Base-by-base conservation (phyloP, 352 stramenopile species). In the Globisporangium barbulae region DNA sequence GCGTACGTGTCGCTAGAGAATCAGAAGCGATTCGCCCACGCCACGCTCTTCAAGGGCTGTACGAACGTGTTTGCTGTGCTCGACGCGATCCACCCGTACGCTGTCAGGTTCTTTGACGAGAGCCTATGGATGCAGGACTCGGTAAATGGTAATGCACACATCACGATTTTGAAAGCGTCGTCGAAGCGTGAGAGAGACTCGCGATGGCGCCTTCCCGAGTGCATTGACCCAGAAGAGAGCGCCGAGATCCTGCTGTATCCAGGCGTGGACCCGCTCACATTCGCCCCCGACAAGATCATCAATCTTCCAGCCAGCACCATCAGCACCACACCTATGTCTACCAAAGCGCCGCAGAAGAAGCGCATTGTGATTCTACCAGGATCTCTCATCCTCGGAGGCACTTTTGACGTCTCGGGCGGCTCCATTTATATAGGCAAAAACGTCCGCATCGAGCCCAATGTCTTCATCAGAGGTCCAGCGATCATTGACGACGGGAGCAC, bases 401-500 rank as follows among this genome's bases (percentile, higher is more conserved):
- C 75, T 25, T 85, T 93, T 44, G 83, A 91, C 52, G 76, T 92
- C 25, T 85, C 81, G 0, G 75, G 88, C 25, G 82, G 85, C 2
- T 90, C 83, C 8, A 85, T 93, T 31, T 74, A 76, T 45, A 78
- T 91, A 31, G 82, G 81, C 0, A 75, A 72, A 58, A 75, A 85
- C 55, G 80, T 81, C 35, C 72, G 79, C 6, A 75, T 93, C n/a
- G 82, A 93, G 48, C 76, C 83, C 0, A 78, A 87, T 39, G 75
- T 88, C 56, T 79, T 76, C 64, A 79, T 93, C 55, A 90, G 90
- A 63, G 83, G 83, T n/a, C 84, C 84, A 0, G 75, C 79, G 9
- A 88, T 93, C 68, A 89, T 93, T 48, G 84, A 80, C 13, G 79
- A 84, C 28, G 74, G 72, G 31, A 85, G 70, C 53, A 84, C 78